These are phyloP conservation scores for Paramarasmius palmivorus DNA, from an alignment of 1,284 basidiomycete species.

Conservation along the genomic window DNA sequence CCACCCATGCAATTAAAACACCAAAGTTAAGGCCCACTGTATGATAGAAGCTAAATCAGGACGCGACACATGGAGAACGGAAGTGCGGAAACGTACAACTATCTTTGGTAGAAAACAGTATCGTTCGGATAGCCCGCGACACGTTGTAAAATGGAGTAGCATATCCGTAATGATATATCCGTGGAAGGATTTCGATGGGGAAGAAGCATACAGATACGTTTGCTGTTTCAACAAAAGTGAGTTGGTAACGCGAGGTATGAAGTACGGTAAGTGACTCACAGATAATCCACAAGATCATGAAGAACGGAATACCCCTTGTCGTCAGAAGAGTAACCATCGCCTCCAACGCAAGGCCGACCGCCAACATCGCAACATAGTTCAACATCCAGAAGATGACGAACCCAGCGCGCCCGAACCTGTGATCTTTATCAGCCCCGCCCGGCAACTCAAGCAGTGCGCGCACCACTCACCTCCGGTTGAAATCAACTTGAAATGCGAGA, in stretches of 20 bases:
- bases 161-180: slow-evolving; percentile 66
- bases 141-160: slow-evolving; percentile 77
- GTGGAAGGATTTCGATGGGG: slow-evolving; percentile 70
- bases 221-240: neutral
- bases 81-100: slow-evolving; percentile 36
- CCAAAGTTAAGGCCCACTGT: slow-evolving; percentile 63
- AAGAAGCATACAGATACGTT: slow-evolving; percentile 68
- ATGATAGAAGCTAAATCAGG: neutral
- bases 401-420: slow-evolving; percentile 53
- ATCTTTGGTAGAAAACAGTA: slow-evolving; percentile 73
- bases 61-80: neutral
- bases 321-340: slow-evolving; percentile 59
- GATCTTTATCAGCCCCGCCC: neutral
- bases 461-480: slow-evolving; percentile 41
- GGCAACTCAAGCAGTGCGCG: neutral
- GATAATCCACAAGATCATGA: slow-evolving; percentile 71
- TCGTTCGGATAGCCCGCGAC: slow-evolving; percentile 55
- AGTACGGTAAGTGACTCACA: slow-evolving; percentile 31
- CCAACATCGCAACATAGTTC: slow-evolving; percentile 62
- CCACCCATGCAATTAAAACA: slow-evolving; percentile 55
- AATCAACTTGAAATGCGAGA: slow-evolving; percentile 65
- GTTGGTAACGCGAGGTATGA: slow-evolving; percentile 17
- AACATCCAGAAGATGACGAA: slow-evolving; percentile 81
- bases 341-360: slow-evolving; percentile 63
- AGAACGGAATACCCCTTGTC: slow-evolving; percentile 53